Percentiles rank a stretch among this genome's conserved stretches.
These are phyloP conservation scores for Gossypium ekmanianum DNA, from an alignment of 345 rosid species.

Conservation along the genomic window DNA sequence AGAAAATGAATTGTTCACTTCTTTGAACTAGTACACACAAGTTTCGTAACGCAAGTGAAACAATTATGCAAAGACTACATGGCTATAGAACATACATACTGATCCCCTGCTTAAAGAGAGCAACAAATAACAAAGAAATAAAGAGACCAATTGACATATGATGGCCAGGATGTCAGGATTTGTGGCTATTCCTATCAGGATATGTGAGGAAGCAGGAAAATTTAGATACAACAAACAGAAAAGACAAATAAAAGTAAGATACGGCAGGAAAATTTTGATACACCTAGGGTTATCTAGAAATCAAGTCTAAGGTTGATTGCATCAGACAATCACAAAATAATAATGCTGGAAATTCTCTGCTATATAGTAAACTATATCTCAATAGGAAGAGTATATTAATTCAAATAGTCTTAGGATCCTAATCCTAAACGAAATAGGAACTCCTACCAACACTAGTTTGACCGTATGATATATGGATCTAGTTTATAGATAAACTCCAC, in stretches of 20 bases:
- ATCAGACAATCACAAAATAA: background rate
- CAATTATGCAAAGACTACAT: background rate
- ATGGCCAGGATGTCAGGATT: background rate
- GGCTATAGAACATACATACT: background rate
- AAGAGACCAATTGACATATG: background rate
- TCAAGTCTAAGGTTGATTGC: background rate
- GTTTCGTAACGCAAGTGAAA: background rate
- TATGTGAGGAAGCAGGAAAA: background rate
- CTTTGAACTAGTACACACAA: background rate
- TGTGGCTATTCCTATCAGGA: background rate
- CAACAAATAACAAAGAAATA: background rate
- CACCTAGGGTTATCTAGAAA: background rate
- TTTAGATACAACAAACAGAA: background rate
- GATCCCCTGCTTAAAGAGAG: background rate
- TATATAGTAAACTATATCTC: background rate
- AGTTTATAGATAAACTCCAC: background rate
- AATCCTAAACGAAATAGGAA: background rate
- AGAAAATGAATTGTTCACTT: background rate
- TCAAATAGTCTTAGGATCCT: background rate
- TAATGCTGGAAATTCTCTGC: background rate
- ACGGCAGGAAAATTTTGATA: background rate
- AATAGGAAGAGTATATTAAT: background rate
- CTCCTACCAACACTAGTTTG: background rate
- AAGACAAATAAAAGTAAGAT: background rate
- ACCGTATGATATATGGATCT: background rate